Evolutionary conservation across 2,329 filamentous ascomycete genomes (phyloP).

Genomic region (Xylaria hypoxylon): DNA sequence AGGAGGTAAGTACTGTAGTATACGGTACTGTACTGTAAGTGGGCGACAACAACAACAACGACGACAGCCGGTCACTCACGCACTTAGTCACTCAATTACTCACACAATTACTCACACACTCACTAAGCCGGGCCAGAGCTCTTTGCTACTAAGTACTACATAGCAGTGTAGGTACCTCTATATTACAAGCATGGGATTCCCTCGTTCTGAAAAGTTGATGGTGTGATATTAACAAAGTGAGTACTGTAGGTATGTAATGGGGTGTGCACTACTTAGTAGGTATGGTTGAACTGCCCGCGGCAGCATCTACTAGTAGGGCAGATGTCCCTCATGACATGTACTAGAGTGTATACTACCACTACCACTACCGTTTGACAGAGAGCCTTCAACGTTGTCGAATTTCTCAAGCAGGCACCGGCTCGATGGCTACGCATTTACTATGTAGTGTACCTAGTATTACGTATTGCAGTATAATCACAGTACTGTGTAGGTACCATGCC

Average conservation of each 20-base stretch:
- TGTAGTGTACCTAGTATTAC: background rate
- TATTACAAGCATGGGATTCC: slow-evolving; percentile 29
- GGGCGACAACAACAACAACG: slow-evolving; percentile 13
- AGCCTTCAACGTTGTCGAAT: slow-evolving; percentile 9
- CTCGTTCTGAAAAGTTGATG: slow-evolving; percentile 23
- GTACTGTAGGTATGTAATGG: slow-evolving; percentile 18
- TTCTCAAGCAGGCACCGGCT: slow-evolving; percentile 2
- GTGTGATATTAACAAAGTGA: slow-evolving; percentile 32
- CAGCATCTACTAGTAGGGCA: slow-evolving; percentile 24
- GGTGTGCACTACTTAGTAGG: background rate
- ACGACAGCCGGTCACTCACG: slow-evolving; percentile 18
- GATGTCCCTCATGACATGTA: slow-evolving; percentile 1
- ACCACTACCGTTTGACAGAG: background rate
- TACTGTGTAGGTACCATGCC: background rate
- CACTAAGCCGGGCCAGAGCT: no score
- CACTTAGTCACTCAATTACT: no score
- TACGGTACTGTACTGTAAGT: background rate
- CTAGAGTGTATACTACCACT: background rate
- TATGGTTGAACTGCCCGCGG: slow-evolving; percentile 28
- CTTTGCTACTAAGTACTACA: background rate
- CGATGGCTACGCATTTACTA: slow-evolving; percentile 2
- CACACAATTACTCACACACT: no score
- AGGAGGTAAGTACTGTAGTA: background rate
- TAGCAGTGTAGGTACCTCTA: no score
- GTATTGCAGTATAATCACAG: background rate